Evolutionary conservation across 73 alveolate species (phyloP), one percentile per base, ranked within the genome.

Genomic region (Paramecium caudatum): DNA sequence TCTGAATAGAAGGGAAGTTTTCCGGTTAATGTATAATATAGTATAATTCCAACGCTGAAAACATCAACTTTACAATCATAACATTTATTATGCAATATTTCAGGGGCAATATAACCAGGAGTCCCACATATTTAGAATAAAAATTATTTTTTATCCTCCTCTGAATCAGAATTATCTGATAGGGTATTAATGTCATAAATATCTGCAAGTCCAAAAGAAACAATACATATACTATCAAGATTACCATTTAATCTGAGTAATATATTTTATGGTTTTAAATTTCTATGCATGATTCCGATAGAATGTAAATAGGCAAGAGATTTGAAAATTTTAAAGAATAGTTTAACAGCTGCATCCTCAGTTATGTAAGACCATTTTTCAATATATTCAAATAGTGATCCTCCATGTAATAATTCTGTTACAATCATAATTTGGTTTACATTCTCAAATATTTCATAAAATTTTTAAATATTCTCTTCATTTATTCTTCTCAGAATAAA

Each of bases 41-140:
- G 25, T 1, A 68, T 23, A 4, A 37, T 16, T 32, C 61, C 84
- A 33, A 43, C 61, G 10, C 61, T 34, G 33, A 65, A 65, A 8
- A 65, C 49, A 65, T 65, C 83, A 4, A 33, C 83, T n/a, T 30
- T 68, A 17, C 34, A 13, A 68, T 68, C 84, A 68, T 68, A 68
- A 34, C 34, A 34, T 68, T 68, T 32, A 16, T 37, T 37, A 25
- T 43, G 25, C 34, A 68, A 34, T n/a, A 68, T 68, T 37, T 68
- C 83, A 8, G 84, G 84, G 0, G 84, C 84, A 9, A 34, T 34
- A 68, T 33, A 68, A 68, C 61, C 84, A 34, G 84, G 84, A 13
- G 84, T 68, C 10, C 84, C 84, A 68, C 49, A 68, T 34, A 34
- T 68, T 68, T 23, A 2, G 0, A 1, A 27, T 2, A 55, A 27